Percentiles rank a stretch among this genome's conserved stretches.
phyloP scores from a whole-genome alignment of 73 alveolate species.

The Paramecium tetraurelia region DNA sequence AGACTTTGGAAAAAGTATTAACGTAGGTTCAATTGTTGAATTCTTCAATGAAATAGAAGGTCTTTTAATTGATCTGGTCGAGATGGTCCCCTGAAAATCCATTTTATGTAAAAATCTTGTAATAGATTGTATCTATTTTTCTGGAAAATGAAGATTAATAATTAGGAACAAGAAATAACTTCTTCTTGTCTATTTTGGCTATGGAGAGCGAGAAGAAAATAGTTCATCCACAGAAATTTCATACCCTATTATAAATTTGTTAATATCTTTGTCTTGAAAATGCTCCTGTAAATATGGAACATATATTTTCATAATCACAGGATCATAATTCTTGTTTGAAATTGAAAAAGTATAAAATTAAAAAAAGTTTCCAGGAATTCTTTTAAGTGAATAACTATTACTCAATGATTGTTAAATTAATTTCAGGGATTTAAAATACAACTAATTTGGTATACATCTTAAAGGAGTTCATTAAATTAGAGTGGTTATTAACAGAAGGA shows the following conservation, averaged over 20 bases:
- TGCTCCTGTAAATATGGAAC: not conserved
- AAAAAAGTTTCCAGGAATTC: not conserved
- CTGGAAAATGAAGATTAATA: not conserved
- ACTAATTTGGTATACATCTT: not conserved
- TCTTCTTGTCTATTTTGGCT: not conserved
- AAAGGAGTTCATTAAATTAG: not conserved
- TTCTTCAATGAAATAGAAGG: not conserved
- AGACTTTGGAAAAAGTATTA: not conserved
- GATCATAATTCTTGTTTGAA: not conserved
- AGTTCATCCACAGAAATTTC: not conserved
- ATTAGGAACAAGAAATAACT: constrained; percentile 26
- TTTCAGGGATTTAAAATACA: not conserved
- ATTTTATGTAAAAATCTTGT: not conserved
- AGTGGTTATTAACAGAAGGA: constrained; percentile 13
- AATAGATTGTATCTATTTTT: not conserved
- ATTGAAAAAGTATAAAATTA: not conserved
- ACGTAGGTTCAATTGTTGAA: not conserved
- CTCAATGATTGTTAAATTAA: not conserved
- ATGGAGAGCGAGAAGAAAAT: not conserved
- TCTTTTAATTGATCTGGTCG: constrained; percentile 2
- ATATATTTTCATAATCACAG: not conserved
- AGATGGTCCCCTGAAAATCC: not conserved
- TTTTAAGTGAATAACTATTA: not conserved
- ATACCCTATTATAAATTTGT: not conserved
- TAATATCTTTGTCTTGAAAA: constrained; percentile 31